phyloP scores from a whole-genome alignment of 768 basidiomycete species.

The Amanita pallidorosea region DNA sequence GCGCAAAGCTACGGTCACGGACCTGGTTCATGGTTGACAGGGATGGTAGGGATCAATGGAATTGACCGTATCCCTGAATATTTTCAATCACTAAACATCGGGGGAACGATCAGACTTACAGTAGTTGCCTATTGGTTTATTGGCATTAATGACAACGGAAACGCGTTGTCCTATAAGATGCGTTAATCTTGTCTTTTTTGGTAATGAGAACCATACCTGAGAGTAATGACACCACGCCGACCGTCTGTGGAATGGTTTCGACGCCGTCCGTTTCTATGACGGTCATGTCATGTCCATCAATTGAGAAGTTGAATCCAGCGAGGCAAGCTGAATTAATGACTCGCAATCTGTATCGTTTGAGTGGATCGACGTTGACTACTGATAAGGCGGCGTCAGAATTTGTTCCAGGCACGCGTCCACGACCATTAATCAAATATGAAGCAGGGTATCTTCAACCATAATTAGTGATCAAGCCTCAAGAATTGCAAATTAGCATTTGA shows the following conservation, averaged over 20 bases:
- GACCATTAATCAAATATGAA: constrained; percentile 24
- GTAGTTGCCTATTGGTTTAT: constrained; percentile 40
- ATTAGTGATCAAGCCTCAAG: neutral
- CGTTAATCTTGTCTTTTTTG: neutral
- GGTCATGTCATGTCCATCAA: constrained; percentile 36
- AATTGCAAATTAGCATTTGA: neutral
- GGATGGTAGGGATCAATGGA: neutral
- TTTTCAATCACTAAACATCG: constrained; percentile 6
- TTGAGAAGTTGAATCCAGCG: constrained; percentile 28
- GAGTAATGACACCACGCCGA: constrained; percentile 31
- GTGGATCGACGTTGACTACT: constrained; percentile 21
- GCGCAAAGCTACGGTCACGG: neutral
- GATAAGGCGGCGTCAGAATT: constrained; percentile 15
- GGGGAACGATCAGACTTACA: constrained; percentile 29
- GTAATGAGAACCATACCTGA: neutral
- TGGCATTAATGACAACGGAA: constrained; percentile 29
- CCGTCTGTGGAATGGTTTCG: constrained; percentile 29
- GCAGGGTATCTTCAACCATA: neutral
- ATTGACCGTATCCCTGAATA: constrained; percentile 2
- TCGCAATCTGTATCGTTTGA: constrained; percentile 26
- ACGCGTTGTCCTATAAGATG: constrained; percentile 21
- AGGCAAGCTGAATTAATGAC: constrained; percentile 24
- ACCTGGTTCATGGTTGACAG: constrained; percentile 4
- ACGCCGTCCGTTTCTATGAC: constrained; percentile 44
- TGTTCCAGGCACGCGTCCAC: constrained; percentile 19